Conservation (phyloP, 2,329 filamentous ascomycete species). For the Fonsecaea multimorphosa region DNA sequence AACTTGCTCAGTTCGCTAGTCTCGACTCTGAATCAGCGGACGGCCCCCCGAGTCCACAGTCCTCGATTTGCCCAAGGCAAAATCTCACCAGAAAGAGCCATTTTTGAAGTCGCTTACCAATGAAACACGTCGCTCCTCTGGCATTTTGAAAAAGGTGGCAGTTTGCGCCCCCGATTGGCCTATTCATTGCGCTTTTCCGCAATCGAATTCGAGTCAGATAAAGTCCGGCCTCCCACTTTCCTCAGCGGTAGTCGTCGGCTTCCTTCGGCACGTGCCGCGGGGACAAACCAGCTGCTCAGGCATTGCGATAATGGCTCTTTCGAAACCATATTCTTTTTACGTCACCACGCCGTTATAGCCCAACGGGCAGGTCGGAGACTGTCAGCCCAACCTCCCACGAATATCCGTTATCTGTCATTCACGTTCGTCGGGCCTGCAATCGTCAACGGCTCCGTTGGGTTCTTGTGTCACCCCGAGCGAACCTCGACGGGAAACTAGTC, state of each 20-base stretch:
- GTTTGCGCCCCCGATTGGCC: conserved; percentile 28
- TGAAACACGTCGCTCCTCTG: conserved; percentile 12
- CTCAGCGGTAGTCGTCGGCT: conserved; percentile 20
- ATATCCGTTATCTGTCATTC: conserved; percentile 33
- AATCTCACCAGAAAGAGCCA: conserved; percentile 18
- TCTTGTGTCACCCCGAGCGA: conserved; percentile 25
- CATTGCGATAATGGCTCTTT: conserved; percentile 26
- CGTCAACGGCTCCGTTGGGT: conserved; percentile 6
- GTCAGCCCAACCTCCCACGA: conserved; percentile 14
- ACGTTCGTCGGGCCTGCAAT: conserved; percentile 19
- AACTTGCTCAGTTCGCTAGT: conserved; percentile 15
- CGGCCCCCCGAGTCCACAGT: conserved; percentile 5
- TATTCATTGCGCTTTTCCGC: conserved; percentile 2
- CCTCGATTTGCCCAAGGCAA: conserved; percentile 13
- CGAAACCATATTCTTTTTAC: conserved; percentile 31
- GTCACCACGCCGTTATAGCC: conserved; percentile 28
- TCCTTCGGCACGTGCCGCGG: conserved; percentile 32
- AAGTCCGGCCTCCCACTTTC: conserved; percentile 21
- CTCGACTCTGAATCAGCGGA: conserved; percentile 23
- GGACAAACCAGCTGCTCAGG: conserved; percentile 13
- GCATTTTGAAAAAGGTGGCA: conserved; percentile 27
- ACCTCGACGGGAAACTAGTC: conserved; percentile 21
- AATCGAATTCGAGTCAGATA: conserved; percentile 6
- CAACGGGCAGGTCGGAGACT: conserved; percentile 3
- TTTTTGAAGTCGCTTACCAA: conserved; percentile 27